phyloP scores from a whole-genome alignment of 306 rosid species.

The Pyrus betulifolia region DNA sequence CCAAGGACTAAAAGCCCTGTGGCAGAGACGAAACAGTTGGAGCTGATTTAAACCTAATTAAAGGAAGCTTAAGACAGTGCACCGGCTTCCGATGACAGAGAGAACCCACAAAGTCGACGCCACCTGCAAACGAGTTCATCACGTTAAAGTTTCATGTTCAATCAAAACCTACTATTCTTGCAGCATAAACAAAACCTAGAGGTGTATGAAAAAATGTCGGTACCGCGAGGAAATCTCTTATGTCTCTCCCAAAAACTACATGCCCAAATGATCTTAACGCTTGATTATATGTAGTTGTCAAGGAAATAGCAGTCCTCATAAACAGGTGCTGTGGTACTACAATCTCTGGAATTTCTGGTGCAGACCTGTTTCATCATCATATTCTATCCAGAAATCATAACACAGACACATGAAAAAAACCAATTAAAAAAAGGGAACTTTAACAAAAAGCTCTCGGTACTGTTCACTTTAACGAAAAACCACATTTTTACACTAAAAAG shows the following conservation, averaged over 20 bases:
- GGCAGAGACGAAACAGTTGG: background rate
- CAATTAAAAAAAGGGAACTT: background rate
- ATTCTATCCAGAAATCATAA: background rate
- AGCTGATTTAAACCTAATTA: conserved; percentile 41
- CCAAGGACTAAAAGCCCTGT: background rate
- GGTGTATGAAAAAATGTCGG: conserved; percentile 4
- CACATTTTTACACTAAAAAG: too few relatives aligned
- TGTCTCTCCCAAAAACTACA: conserved; percentile 38
- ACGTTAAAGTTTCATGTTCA: conserved; percentile 15
- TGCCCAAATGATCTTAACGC: conserved; percentile 22
- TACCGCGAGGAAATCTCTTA: conserved; percentile 39
- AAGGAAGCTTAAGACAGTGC: conserved; percentile 32
- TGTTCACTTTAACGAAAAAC: too few relatives aligned
- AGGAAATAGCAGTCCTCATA: conserved; percentile 27
- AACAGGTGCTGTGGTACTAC: conserved; percentile 27
- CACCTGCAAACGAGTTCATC: conserved; percentile 35
- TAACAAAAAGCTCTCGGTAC: too few relatives aligned
- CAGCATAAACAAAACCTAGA: conserved; percentile 6
- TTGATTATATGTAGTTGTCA: conserved; percentile 21
- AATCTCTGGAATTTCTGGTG: conserved; percentile 27
- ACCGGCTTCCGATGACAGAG: conserved; percentile 32
- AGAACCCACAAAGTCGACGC: conserved; percentile 28
- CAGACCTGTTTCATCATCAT: conserved; percentile 24
- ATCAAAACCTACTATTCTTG: background rate
- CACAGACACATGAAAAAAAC: background rate